Evolutionary conservation across 768 basidiomycete genomes (phyloP).

Genomic region (Tulasnella calospora): DNA sequence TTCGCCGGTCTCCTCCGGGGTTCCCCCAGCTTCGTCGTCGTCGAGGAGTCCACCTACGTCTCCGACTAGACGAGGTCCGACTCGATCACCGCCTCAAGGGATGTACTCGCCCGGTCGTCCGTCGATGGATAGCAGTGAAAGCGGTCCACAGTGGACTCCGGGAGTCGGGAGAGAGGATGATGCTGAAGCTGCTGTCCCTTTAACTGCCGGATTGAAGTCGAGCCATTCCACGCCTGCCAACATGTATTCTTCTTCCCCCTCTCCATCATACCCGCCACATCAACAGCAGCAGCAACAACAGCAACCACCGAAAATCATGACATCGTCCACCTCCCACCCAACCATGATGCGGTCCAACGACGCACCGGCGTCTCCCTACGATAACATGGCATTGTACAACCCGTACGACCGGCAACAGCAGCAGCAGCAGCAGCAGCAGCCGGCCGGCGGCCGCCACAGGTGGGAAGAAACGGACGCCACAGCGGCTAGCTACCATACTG

Average conservation of each 20-base stretch:
- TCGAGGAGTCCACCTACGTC: background rate
- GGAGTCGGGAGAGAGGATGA: constrained; percentile 1
- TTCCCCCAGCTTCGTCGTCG: background rate
- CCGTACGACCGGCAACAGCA: background rate
- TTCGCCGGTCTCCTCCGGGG: background rate
- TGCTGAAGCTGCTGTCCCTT: background rate
- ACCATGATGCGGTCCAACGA: background rate
- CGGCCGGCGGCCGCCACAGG: background rate
- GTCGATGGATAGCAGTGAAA: background rate
- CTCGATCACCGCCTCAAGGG: background rate
- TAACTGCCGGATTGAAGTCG: background rate
- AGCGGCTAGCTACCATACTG: constrained; percentile 17
- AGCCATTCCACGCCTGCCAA: background rate
- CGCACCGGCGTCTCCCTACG: background rate
- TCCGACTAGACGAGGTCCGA: background rate
- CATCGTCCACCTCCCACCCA: background rate
- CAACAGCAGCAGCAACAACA: background rate
- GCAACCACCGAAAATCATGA: background rate
- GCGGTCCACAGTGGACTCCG: constrained; percentile 7
- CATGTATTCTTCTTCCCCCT: background rate
- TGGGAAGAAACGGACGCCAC: constrained; percentile 7
- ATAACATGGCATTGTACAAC: constrained; percentile 11
- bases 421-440: background rate
- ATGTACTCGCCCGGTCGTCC: background rate
- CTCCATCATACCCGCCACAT: background rate